Conservation (phyloP, 306 rosid genomes). For the Citrullus amarus region DNA sequence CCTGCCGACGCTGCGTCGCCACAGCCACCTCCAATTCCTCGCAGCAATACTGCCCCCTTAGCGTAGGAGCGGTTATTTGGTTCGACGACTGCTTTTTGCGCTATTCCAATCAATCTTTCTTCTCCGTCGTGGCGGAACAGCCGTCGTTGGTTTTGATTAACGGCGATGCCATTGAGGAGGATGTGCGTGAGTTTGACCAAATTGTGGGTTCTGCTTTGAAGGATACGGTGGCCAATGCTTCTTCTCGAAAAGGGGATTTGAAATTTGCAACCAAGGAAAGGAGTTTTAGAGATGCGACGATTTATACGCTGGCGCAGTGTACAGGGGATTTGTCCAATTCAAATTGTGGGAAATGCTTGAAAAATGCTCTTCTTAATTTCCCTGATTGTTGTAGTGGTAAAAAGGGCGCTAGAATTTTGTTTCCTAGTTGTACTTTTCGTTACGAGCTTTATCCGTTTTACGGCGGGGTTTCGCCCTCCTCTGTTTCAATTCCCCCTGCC, state of each 20-base stretch:
- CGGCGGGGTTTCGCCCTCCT: not conserved
- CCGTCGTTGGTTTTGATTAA: not conserved
- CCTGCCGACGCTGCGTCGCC: not conserved
- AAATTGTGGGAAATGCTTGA: not conserved
- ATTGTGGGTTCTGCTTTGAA: not conserved
- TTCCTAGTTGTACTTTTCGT: not conserved
- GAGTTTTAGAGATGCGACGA: not conserved
- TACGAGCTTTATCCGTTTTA: slow-evolving; percentile 7
- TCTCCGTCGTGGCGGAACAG: not conserved
- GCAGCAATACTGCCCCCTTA: not conserved
- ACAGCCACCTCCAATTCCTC: not conserved
- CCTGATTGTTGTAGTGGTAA: not conserved
- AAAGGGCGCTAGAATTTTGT: not conserved
- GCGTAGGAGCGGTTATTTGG: not conserved
- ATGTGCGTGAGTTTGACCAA: not conserved
- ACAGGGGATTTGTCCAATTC: not conserved
- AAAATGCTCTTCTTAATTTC: not conserved
- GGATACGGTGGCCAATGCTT: not conserved
- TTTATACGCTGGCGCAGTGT: slow-evolving; percentile 1
- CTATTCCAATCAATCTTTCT: not conserved
- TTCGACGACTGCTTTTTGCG: not conserved
- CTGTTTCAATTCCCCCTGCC: not conserved
- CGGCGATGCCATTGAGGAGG: not conserved
- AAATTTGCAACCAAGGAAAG: not conserved
- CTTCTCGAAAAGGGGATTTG: not conserved